Base-by-base conservation (phyloP, 352 stramenopile species). In the Halophytophthora polymorphica region DNA sequence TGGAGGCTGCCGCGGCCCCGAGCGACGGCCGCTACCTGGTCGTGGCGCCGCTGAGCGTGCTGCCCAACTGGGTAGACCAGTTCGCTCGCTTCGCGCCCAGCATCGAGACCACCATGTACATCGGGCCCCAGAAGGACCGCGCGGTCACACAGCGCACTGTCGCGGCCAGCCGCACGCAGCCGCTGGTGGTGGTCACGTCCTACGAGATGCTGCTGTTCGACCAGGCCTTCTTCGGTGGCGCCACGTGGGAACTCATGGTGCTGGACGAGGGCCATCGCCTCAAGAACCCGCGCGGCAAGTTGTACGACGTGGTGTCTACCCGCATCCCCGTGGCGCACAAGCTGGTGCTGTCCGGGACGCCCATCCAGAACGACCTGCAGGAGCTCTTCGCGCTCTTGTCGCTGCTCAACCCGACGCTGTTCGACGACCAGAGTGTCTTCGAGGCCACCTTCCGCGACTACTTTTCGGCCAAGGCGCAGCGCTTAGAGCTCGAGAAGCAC, bases 221-320 rank as follows among this genome's bases (percentile, higher is more conserved):
- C 51, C 56, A 69, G 18, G 56, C 66, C 1, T 92, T 80, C 60
- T 88, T 81, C 58, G 37, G 52, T 40, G 71, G 63, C 6, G 53
- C 65, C 15, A 54, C 58, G 53, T 86, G 83, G 80, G 64, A 68
- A 5, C 44, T 88, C 7, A 52, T 88, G n/a, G 52, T 97, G 13
- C 69, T 97, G 19, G 87, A 97, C 51, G 88, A 97, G 65, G 85
- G 80, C 19, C 88, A 97, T 56, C 66, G 78, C 15, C 84, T 97
- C n/a, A 96, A 96, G 69, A 97, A 95, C 55, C 61, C 64, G 1
- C 75, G 80, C 33, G 67, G 82, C 1, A 67, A 77, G 46, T 58
- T 88, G 31, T 71, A 86, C 50, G 52, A 66, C n/a, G 48, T 69
- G 29, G 56, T 93, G 23, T 54, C 68, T 25, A 75, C 66, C 5